Conservation (phyloP, 148 eudicot genomes). For the Rhododendron kiyosumense region DNA sequence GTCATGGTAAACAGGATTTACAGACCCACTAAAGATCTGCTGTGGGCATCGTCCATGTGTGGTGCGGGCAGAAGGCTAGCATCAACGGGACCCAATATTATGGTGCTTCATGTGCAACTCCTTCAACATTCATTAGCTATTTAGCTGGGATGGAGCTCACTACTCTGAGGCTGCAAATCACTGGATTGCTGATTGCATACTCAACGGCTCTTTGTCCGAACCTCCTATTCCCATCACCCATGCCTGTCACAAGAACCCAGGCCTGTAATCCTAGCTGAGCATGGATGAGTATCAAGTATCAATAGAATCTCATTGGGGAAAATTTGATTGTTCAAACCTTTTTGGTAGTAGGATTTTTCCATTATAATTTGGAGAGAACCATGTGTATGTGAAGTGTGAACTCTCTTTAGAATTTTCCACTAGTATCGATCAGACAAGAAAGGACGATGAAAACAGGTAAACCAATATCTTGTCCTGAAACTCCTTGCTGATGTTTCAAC, state of each 20-base stretch:
- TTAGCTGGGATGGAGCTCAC: slow-evolving; percentile 90
- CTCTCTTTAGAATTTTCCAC: too few relatives aligned
- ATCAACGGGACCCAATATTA: slow-evolving; percentile 47
- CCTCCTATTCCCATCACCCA: slow-evolving; percentile 46
- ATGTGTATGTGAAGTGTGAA: too few relatives aligned
- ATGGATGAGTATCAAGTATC: neutral
- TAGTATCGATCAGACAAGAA: too few relatives aligned
- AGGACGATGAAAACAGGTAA: too few relatives aligned
- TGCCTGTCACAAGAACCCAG: slow-evolving; percentile 40
- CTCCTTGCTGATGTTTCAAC: too few relatives aligned
- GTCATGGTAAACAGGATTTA: too few relatives aligned
- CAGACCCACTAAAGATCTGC: too few relatives aligned
- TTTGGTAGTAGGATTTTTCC: neutral
- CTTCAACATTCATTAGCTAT: slow-evolving; percentile 41
- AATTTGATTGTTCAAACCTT: neutral
- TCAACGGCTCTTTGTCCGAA: slow-evolving; percentile 56
- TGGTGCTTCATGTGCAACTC: slow-evolving; percentile 51
- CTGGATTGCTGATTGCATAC: slow-evolving; percentile 53
- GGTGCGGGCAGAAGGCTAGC: slow-evolving; percentile 50
- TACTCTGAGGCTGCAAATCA: slow-evolving; percentile 71
- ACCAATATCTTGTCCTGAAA: too few relatives aligned
- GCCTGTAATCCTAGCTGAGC: neutral
- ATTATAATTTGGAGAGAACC: neutral
- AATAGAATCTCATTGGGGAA: neutral
- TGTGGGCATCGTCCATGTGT: slow-evolving; percentile 26